Evolutionary conservation across 2,329 filamentous ascomycete species (phyloP).

Genomic region (Setomelanomma holmii): DNA sequence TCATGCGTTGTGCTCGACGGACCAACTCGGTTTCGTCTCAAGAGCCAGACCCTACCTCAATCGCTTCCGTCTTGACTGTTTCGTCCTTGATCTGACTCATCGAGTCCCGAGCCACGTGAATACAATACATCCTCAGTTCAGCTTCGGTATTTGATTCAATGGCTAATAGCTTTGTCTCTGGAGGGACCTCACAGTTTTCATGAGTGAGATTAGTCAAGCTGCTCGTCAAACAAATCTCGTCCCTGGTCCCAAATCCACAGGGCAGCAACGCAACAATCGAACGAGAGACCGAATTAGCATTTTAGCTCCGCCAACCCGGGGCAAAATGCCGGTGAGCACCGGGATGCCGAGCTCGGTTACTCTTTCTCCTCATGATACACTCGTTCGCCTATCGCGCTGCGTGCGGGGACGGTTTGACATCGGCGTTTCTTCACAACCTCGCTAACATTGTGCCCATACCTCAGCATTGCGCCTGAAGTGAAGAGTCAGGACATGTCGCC

Average conservation of each 20-base stretch:
- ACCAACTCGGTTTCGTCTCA: conserved; percentile 8
- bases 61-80: neutral
- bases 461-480: no score
- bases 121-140: no score
- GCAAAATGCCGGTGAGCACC: neutral
- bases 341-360: conserved; percentile 4
- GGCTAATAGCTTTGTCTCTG: no score
- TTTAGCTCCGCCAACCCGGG: neutral
- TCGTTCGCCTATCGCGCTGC: neutral
- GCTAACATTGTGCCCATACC: no score
- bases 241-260: neutral
- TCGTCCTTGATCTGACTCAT: neutral
- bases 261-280: neutral
- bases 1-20: conserved; percentile 16
- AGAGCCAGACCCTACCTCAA: conserved; percentile 1
- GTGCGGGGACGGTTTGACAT: conserved; percentile 1
- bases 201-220: neutral
- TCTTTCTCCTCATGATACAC: neutral
- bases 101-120: neutral
- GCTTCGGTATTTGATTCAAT: no score
- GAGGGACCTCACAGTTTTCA: no score
- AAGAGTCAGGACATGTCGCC: no score
- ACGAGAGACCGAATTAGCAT: neutral
- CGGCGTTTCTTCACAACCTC: neutral
- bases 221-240: neutral